Evolutionary conservation across 768 basidiomycete species (phyloP), one percentile per base, ranked within the genome.

Genomic region (Termitomyces sp.): DNA sequence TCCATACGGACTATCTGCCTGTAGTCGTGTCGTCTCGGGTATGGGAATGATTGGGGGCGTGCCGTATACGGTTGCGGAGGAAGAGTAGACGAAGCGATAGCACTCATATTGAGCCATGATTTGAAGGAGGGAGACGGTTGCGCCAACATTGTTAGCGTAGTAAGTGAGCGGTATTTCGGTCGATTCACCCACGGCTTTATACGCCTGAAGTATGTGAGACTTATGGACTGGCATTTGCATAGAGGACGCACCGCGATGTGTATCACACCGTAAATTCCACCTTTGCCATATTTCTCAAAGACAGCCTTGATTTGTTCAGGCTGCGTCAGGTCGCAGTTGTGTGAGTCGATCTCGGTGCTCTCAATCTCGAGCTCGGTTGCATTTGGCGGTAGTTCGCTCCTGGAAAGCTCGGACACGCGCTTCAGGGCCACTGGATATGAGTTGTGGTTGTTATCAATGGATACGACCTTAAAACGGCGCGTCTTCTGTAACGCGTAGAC

Each of bases 131-230:
- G 81, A 86, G 56, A 97, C 73, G 7, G 94, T 95, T 5, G 93
- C 95, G 45, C 82, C 73, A 56, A 99, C 97, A 67, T 99, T 99
- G 78, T 94, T 94, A 64, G 82, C 77, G 72, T 98, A 99, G 74
- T 99, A 99, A 13, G 86, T 83, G 68, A 98, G 71, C 4, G 97
- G 97, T 52, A 92, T 87, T 74, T 97, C 91, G 18, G 88, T 88
- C 16, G 93, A 95, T 73, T 99, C 97, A 44, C 97, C 97, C 49
- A 99, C 97, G 20, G 95, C 94, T 78, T 99, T 99, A 78, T 91
- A 87, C 4, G 97, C 97, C 92, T 94, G 66, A 60, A 50, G 47
- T 28, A 51, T 42, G 57, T 58, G 26, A 59, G 54, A 22, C 42
- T 47, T 12, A 8, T 45, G 41, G 20, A 6, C 9, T n/a, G 31